phyloP scores from a whole-genome alignment of 2,329 filamentous ascomycete genomes.

The Uncinocarpus reesii region DNA sequence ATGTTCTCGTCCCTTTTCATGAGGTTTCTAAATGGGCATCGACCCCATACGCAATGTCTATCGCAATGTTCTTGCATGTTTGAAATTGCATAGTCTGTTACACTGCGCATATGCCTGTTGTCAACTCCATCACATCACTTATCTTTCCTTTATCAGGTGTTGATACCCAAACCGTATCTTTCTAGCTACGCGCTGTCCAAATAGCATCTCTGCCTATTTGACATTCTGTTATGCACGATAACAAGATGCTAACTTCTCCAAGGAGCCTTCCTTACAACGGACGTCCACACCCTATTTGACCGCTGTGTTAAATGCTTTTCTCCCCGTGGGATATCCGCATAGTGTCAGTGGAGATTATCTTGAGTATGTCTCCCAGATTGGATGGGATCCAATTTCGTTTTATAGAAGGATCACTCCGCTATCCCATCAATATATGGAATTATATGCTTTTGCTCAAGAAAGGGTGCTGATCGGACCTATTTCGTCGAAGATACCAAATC shows the following conservation, averaged over 20 bases:
- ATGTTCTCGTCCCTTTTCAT: slow-evolving; percentile 16
- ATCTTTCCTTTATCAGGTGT: too few relatives aligned
- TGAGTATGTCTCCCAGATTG: slow-evolving; percentile 39
- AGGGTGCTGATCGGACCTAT: not conserved
- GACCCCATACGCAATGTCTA: not conserved
- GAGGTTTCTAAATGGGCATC: not conserved
- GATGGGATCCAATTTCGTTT: not conserved
- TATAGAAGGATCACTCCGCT: not conserved
- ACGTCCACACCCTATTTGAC: slow-evolving; percentile 22
- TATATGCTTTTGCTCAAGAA: not conserved
- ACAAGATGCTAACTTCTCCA: not conserved
- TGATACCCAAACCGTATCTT: too few relatives aligned
- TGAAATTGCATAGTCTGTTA: too few relatives aligned
- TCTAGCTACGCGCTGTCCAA: too few relatives aligned
- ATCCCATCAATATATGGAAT: not conserved
- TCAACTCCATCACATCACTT: too few relatives aligned
- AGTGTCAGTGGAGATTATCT: slow-evolving; percentile 80
- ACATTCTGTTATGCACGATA: not conserved
- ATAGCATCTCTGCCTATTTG: not conserved
- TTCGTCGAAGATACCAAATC: slow-evolving; percentile 46
- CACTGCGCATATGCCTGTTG: too few relatives aligned
- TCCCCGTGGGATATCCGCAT: slow-evolving; percentile 78
- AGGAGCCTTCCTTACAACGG: slow-evolving; percentile 19
- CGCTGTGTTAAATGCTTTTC: slow-evolving; percentile 58
- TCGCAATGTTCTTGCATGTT: too few relatives aligned